phyloP scores from a whole-genome alignment of 164 flowering plant species.

The Umbilicus rupestris region DNA sequence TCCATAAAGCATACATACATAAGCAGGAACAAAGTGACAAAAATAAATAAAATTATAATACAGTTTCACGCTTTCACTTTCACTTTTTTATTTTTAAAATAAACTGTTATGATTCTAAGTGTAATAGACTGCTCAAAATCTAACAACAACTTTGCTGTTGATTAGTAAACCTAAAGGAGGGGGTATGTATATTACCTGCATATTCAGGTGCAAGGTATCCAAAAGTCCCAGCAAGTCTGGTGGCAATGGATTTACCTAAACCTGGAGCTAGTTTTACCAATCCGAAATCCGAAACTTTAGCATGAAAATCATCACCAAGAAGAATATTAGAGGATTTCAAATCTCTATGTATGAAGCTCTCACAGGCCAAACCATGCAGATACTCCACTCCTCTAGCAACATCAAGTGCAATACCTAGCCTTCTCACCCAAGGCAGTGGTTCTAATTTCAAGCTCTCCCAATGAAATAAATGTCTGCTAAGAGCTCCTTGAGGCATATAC shows the following conservation, averaged over 20 bases:
- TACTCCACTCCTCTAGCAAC: constrained; percentile 83
- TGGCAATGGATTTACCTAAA: constrained; percentile 53
- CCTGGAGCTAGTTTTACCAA: constrained; percentile 81
- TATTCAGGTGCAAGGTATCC: constrained; percentile 88
- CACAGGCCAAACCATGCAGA: constrained; percentile 59
- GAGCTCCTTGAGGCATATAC: constrained; percentile 68
- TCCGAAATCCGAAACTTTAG: constrained; percentile 78
- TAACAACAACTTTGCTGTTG: background rate
- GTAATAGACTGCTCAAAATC: background rate
- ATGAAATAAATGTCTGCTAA: constrained; percentile 67
- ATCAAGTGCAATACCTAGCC: constrained; percentile 66
- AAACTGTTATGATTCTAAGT: too few relatives aligned
- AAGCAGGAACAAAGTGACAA: too few relatives aligned
- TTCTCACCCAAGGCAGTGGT: constrained; percentile 64
- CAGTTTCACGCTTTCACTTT: background rate
- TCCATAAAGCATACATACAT: too few relatives aligned
- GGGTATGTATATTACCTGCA: constrained; percentile 61
- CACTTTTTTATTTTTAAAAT: background rate
- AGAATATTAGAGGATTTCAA: constrained; percentile 76
- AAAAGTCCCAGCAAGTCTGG: constrained; percentile 79
- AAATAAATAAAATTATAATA: background rate
- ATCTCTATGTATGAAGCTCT: constrained; percentile 73
- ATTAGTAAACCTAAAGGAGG: background rate
- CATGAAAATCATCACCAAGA: constrained; percentile 58
- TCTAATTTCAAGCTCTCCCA: constrained; percentile 48